Conservation (phyloP, 352 stramenopile genomes). For the Globisporangium orthogonon region DNA sequence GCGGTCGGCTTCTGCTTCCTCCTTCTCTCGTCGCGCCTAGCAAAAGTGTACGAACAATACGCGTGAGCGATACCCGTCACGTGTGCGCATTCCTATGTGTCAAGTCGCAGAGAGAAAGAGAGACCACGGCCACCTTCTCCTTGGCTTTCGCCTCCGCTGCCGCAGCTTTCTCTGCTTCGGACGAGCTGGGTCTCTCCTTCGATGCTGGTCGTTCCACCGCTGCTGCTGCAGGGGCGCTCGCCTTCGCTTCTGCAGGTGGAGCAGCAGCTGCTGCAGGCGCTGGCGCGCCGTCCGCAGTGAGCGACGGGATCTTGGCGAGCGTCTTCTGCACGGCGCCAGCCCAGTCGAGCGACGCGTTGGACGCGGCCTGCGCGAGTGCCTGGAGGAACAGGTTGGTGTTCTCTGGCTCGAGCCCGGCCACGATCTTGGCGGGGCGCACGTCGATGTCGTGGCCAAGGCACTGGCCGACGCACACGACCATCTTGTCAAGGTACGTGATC, state of each 20-base stretch:
- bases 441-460: slow-evolving; percentile 61
- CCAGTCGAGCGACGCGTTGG: slow-evolving; percentile 64
- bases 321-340: slow-evolving; percentile 51
- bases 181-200: slow-evolving; percentile 32
- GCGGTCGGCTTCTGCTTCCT: slow-evolving; percentile 17
- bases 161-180: slow-evolving; percentile 25
- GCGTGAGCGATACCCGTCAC: neutral
- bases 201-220: slow-evolving; percentile 22
- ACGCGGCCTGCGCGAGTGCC: slow-evolving; percentile 47
- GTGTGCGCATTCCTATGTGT: neutral
- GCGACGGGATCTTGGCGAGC: slow-evolving; percentile 54
- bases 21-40: slow-evolving; percentile 27
- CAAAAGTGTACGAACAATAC: neutral
- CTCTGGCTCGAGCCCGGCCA: slow-evolving; percentile 75
- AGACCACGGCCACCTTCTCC: slow-evolving; percentile 19
- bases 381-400: slow-evolving; percentile 84
- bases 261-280: slow-evolving; percentile 9
- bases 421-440: slow-evolving; percentile 80
- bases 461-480: slow-evolving; percentile 73
- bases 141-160: slow-evolving; percentile 46
- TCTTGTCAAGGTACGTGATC: slow-evolving; percentile 81
- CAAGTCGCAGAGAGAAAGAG: neutral
- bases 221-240: slow-evolving; percentile 5
- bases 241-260: slow-evolving; percentile 19
- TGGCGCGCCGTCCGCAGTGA: slow-evolving; percentile 36